Base-by-base conservation (phyloP, 257 asterid genomes). In the Euphrasia confusa region DNA sequence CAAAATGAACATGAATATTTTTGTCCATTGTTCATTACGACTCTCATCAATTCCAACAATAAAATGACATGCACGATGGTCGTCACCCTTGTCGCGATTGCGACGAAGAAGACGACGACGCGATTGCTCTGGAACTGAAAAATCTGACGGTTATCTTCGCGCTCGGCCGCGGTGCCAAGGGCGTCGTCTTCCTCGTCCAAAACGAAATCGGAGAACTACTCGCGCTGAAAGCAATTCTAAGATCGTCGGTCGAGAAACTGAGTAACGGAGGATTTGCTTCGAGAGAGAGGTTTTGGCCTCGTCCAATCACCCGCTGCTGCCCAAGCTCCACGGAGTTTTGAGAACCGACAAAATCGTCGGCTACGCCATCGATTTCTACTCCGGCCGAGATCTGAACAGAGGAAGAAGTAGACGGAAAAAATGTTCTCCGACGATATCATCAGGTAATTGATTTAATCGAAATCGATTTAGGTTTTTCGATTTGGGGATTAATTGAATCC, bases 161-260 rank as follows among this genome's bases (percentile, higher is more conserved):
- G 10, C 97, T 93, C 12, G 99, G 99, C 28, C 85, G 97, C 15
- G 99, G 99, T 13, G 99, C 97, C 2, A 88, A 91, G 69, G 97
- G 95, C 10, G 95, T 88, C 8, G 98, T 91, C n/a, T 91, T 91
- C 54, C 80, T 93, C 59, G 94, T 85, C 18, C 77, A 72, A 26
- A 82, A 76, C 1, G 84, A 82, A 28, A 53, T 18, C 10, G 86
- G 84, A 3, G 82, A 82, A 60, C 70, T 70, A 68, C 78, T 85
- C 61, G 99, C 99, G 64, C 80, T 93, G 5, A 93, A 93, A 65
- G 71, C 88, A 1, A 85, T 89, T n/a, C 55, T 71, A 1, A 77
- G 89, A 77, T 80, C 86, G 65, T 75, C 87, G 0, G 54, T 87
- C 8, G 88, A 85, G 83, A 85, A 79, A 58, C 79, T 26, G 91